These are phyloP conservation scores for Citrus trifoliata DNA, from an alignment of 345 rosid genomes.

Conservation along the genomic window DNA sequence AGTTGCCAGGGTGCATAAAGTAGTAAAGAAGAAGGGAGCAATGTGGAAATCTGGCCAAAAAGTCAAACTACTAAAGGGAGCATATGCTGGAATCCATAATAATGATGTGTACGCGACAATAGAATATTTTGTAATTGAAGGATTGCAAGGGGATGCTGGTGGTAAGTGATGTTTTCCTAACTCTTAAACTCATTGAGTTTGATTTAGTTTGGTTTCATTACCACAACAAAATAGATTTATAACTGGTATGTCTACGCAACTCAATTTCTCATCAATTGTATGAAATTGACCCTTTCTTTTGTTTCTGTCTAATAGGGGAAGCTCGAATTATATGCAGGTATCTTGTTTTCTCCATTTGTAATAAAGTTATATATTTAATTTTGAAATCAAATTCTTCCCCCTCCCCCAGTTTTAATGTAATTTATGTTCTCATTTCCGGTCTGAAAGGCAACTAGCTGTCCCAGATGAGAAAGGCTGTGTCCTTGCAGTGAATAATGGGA, in stretches of 20 bases:
- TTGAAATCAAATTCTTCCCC: not conserved
- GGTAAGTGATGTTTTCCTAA: constrained; percentile 36
- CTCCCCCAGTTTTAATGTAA: not conserved
- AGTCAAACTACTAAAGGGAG: constrained; percentile 69
- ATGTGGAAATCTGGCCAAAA: constrained; percentile 58
- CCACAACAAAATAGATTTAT: not conserved
- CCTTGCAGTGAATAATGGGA: constrained; percentile 31
- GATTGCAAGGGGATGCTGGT: constrained; percentile 65
- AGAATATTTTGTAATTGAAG: constrained; percentile 67
- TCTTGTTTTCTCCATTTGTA: not conserved
- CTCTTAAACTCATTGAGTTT: not conserved
- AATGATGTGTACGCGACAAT: constrained; percentile 54
- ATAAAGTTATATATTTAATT: not conserved
- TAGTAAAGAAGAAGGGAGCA: constrained; percentile 40
- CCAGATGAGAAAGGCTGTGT: constrained; percentile 42
- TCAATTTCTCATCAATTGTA: not conserved
- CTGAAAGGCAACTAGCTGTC: constrained; percentile 46
- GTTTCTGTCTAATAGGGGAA: constrained; percentile 42
- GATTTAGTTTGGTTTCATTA: not conserved
- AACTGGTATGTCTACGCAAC: not conserved
- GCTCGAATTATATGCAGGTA: constrained; percentile 80
- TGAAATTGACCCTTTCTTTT: constrained; percentile 6
- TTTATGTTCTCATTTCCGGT: not conserved
- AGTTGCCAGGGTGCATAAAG: constrained; percentile 65
- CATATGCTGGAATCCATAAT: constrained; percentile 44